These are phyloP conservation scores for Xylaria sp. DNA, from an alignment of 2,329 filamentous ascomycete species.

Conservation along the genomic window DNA sequence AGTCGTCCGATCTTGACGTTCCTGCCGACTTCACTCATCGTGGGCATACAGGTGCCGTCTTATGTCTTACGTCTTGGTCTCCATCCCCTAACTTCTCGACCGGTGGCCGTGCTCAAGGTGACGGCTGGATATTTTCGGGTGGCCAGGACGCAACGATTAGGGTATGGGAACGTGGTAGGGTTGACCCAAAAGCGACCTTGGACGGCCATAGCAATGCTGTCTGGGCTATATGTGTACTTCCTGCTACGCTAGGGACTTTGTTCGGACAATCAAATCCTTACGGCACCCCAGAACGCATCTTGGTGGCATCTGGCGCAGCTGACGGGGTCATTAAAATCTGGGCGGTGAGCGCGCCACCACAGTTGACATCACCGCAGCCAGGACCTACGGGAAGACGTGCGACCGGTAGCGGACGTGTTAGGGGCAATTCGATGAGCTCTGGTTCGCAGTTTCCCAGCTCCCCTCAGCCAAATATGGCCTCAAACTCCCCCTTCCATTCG, in stretches of 20 bases:
- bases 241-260: conserved; percentile 80
- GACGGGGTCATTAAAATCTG: conserved; percentile 93
- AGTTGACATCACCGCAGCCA: conserved; percentile 81
- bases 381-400: conserved; percentile 67
- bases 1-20: conserved; percentile 85
- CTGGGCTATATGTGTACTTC: conserved; percentile 93
- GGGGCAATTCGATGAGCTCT: conserved; percentile 93
- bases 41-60: conserved; percentile 90
- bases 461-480: conserved; percentile 88
- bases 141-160: conserved; percentile 92
- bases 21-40: conserved; percentile 94
- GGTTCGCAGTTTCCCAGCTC: conserved; percentile 91
- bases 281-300: conserved; percentile 83
- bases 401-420: conserved; percentile 74
- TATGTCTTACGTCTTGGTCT: conserved; percentile 86
- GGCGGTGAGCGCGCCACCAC: conserved; percentile 91
- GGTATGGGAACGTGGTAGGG: conserved; percentile 93
- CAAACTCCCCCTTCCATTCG: conserved; percentile 85
- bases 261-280: conserved; percentile 81
- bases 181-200: conserved; percentile 93
- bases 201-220: conserved; percentile 96
- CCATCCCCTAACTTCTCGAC: conserved; percentile 89
- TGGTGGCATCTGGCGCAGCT: conserved; percentile 90
- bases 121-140: conserved; percentile 98
- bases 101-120: conserved; percentile 85